A percentile compares a stretch with the other conserved stretches of the same genome.
phyloP scores from a whole-genome alignment of 2,329 filamentous ascomycete species.

The Chaetomiaceae sp. region DNA sequence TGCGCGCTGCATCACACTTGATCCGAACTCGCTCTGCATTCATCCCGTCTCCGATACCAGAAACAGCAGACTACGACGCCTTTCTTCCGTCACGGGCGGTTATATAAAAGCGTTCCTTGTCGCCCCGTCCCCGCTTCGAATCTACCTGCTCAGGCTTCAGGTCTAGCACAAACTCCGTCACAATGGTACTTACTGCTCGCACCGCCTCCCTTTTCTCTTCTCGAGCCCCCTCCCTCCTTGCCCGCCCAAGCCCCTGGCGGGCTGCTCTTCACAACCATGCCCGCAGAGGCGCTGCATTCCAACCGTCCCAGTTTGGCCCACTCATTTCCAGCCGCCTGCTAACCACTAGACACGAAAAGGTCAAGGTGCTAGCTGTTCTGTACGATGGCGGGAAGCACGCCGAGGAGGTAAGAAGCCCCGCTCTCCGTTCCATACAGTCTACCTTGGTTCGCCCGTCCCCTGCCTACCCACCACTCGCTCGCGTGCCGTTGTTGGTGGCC shows the following conservation, averaged over 20 bases:
- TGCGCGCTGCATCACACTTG: neutral
- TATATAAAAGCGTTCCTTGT: neutral
- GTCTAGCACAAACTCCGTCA: constrained; percentile 14
- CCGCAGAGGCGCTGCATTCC: neutral
- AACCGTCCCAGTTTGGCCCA: neutral
- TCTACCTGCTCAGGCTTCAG: neutral
- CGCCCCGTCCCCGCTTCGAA: neutral
- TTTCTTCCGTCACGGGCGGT: no score
- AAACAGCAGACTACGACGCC: neutral
- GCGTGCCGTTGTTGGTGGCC: neutral
- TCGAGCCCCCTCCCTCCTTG: constrained; percentile 5
- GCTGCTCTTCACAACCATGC: constrained; percentile 5
- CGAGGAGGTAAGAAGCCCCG: constrained; percentile 59
- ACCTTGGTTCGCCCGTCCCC: constrained; percentile 10
- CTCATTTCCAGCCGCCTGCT: constrained; percentile 43
- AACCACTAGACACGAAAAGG: constrained; percentile 57
- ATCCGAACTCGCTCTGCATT: neutral
- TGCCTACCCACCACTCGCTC: constrained; percentile 4
- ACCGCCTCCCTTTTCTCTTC: constrained; percentile 17
- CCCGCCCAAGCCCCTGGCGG: constrained; percentile 9
- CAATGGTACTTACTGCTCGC: constrained; percentile 26
- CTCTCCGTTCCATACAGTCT: no score
- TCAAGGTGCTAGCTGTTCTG: constrained; percentile 90
- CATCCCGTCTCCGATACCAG: neutral
- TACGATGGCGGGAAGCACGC: constrained; percentile 92